These are phyloP conservation scores for Bryopsis sp. DNA, from an alignment of 139 green algal species.

Conservation along the genomic window DNA sequence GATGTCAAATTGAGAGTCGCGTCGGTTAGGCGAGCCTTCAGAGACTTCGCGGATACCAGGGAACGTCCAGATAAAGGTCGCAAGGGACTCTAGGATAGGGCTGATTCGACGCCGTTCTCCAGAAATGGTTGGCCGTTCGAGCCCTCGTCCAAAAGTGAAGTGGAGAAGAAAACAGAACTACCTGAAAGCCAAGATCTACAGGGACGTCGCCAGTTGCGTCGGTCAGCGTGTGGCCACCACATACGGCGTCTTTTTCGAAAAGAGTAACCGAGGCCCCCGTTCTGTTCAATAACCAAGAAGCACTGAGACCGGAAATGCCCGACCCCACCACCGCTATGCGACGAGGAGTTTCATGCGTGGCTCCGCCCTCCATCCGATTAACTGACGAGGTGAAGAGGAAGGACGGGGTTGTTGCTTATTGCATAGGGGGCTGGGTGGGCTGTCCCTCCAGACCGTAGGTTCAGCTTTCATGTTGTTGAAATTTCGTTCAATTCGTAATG, in stretches of 20 bases:
- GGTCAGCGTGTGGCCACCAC: conserved; percentile 88
- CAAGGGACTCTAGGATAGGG: not conserved
- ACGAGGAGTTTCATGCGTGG: not conserved
- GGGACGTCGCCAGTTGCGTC: conserved; percentile 43
- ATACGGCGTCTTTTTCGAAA: conserved; percentile 66
- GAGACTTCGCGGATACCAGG: not conserved
- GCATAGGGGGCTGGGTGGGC: too few species aligned
- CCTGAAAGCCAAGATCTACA: conserved; percentile 92
- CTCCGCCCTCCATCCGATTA: too few species aligned
- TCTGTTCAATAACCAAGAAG: conserved; percentile 75
- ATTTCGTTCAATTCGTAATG: too few species aligned
- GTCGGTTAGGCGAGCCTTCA: not conserved
- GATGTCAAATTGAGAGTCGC: not conserved
- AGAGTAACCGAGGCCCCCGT: conserved; percentile 68
- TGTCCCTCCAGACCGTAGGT: too few species aligned
- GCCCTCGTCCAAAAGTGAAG: not conserved
- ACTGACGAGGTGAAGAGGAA: too few species aligned
- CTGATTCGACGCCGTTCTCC: not conserved
- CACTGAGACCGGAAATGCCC: conserved; percentile 69
- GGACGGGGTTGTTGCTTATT: too few species aligned
- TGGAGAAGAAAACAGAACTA: too few species aligned
- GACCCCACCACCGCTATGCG: conserved; percentile 73
- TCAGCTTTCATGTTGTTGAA: too few species aligned
- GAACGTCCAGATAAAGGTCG: not conserved
- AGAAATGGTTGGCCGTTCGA: not conserved